Percentiles rank a stretch among this genome's conserved stretches.
Evolutionary conservation across 1,139 yeast species (phyloP).

Genomic region (Zhuliangozyma parablackwelliae): DNA sequence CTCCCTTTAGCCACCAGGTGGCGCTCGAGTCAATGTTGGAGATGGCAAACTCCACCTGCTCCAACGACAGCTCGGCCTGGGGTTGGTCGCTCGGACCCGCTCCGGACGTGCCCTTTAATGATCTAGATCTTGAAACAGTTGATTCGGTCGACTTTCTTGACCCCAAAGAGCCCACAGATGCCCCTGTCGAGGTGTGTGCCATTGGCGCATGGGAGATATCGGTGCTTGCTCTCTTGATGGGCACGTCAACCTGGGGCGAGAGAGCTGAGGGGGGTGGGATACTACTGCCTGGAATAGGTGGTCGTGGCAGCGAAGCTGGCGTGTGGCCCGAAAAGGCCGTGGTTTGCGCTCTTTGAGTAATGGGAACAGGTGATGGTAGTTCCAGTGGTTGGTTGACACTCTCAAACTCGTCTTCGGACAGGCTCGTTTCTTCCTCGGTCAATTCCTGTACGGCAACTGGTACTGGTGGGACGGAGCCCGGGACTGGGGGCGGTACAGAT

Average conservation of each 20-base stretch:
- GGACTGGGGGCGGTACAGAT: slow-evolving; percentile 6
- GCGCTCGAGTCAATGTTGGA: slow-evolving; percentile 29
- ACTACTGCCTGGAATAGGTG: slow-evolving; percentile 10
- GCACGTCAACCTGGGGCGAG: slow-evolving; percentile 1
- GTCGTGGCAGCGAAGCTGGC: slow-evolving; percentile 9
- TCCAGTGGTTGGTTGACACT: slow-evolving; percentile 5
- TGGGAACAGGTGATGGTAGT: slow-evolving; percentile 7
- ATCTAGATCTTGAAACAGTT: slow-evolving; percentile 13
- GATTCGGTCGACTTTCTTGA: slow-evolving; percentile 10
- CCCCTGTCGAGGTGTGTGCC: slow-evolving; percentile 20
- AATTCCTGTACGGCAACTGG: slow-evolving; percentile 7
- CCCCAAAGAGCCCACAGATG: slow-evolving; percentile 18
- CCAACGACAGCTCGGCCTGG: slow-evolving; percentile 27
- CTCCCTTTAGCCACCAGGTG: slow-evolving; percentile 64
- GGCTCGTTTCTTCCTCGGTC: slow-evolving; percentile 4
- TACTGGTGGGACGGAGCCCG: slow-evolving; percentile 6
- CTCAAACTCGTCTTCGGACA: slow-evolving; percentile 11
- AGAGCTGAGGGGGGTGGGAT: slow-evolving; percentile 6
- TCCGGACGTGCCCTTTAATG: slow-evolving; percentile 8
- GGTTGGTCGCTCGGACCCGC: slow-evolving; percentile 20
- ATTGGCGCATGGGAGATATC: slow-evolving; percentile 14
- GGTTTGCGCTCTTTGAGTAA: slow-evolving; percentile 8
- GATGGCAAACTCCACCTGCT: slow-evolving; percentile 28
- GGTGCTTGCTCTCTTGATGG: slow-evolving; percentile 18
- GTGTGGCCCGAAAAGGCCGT: slow-evolving; percentile 1